phyloP scores from a whole-genome alignment of 1,139 yeast genomes.

The Suhomyces panamericanus region DNA sequence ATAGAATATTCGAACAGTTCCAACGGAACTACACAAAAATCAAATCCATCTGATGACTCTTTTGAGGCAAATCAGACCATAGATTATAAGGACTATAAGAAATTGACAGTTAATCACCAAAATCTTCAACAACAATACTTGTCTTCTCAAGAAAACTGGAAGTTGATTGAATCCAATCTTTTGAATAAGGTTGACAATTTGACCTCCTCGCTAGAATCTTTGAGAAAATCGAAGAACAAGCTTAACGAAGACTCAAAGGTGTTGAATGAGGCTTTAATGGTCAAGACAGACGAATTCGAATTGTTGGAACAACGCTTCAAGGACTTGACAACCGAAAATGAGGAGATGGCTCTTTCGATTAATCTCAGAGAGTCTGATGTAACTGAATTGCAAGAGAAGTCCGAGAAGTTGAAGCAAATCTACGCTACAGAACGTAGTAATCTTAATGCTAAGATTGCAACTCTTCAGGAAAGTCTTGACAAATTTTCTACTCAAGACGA shows the following conservation, averaged over 20 bases:
- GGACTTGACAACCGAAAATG: constrained; percentile 17
- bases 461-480: constrained; percentile 23
- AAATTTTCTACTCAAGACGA: background rate
- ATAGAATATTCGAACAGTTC: constrained; percentile 20
- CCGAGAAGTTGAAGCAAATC: constrained; percentile 31
- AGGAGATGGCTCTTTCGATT: constrained; percentile 23
- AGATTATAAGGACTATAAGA: constrained; percentile 40
- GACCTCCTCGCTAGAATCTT: constrained; percentile 37
- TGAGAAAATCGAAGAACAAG: constrained; percentile 35
- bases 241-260: constrained; percentile 31
- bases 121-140: constrained; percentile 65
- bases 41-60: constrained; percentile 10
- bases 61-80: constrained; percentile 16
- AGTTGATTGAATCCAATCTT: constrained; percentile 56
- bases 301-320: constrained; percentile 18
- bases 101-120: constrained; percentile 45
- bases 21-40: background rate
- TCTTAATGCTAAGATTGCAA: constrained; percentile 29
- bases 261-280: constrained; percentile 21
- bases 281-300: constrained; percentile 27
- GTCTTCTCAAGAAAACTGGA: constrained; percentile 68
- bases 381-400: constrained; percentile 30
- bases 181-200: constrained; percentile 48
- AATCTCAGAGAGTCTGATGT: constrained; percentile 29
- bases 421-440: constrained; percentile 34